phyloP scores from a whole-genome alignment of 768 basidiomycete genomes.

The Kwoniella bestiolae region DNA sequence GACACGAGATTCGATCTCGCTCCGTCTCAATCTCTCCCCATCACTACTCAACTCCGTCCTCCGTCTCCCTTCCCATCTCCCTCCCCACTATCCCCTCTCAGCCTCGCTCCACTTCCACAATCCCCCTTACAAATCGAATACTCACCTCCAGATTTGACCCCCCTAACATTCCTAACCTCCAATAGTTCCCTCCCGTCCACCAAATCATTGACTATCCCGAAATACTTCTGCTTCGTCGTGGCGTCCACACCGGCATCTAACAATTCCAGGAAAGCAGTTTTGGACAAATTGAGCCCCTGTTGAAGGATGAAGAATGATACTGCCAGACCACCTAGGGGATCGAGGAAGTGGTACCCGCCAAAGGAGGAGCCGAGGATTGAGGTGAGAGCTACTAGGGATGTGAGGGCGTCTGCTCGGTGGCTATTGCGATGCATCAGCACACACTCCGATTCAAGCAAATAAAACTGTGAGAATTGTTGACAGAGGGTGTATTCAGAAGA shows the following conservation, averaged over 20 bases:
- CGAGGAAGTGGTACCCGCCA: slow-evolving; percentile 77
- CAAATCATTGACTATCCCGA: slow-evolving; percentile 66
- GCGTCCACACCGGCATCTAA: slow-evolving; percentile 79
- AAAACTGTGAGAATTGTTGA: too few species aligned
- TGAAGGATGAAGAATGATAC: slow-evolving; percentile 87
- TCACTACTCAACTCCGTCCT: too few species aligned
- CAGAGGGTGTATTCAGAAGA: too few species aligned
- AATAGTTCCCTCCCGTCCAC: slow-evolving; percentile 53
- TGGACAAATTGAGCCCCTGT: slow-evolving; percentile 72
- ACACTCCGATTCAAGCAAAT: background rate
- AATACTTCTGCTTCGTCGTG: slow-evolving; percentile 64
- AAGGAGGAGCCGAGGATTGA: slow-evolving; percentile 87
- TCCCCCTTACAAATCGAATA: background rate
- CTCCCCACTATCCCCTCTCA: too few species aligned
- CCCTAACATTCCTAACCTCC: slow-evolving; percentile 52
- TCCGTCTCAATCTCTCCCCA: background rate
- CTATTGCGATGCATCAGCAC: slow-evolving; percentile 21
- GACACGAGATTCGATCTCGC: too few species aligned
- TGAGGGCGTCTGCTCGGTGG: slow-evolving; percentile 96
- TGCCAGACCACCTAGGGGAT: slow-evolving; percentile 88
- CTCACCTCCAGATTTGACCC: slow-evolving; percentile 55
- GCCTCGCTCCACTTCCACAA: too few species aligned
- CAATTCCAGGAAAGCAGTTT: slow-evolving; percentile 76
- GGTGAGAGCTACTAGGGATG: slow-evolving; percentile 84
- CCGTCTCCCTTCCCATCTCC: too few species aligned